phyloP scores from a whole-genome alignment of 805 yeast genomes.

The Candida takata region DNA sequence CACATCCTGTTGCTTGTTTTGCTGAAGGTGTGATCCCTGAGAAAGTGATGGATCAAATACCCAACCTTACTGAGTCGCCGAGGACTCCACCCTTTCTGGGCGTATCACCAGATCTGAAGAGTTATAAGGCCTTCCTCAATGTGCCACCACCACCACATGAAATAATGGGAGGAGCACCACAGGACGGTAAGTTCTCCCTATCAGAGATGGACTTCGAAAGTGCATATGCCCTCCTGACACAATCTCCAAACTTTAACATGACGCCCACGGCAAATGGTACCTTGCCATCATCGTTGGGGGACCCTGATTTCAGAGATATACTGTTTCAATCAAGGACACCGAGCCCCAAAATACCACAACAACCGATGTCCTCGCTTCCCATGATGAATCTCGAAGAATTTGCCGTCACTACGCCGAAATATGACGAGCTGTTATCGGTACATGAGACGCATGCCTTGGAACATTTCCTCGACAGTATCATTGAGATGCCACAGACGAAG shows the following conservation, averaged over 20 bases:
- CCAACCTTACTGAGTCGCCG: slow-evolving; percentile 7
- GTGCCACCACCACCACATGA: neutral
- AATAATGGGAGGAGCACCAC: neutral
- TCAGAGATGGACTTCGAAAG: slow-evolving; percentile 24
- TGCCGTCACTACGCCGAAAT: slow-evolving; percentile 12
- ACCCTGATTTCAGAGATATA: slow-evolving; percentile 9
- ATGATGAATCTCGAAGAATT: slow-evolving; percentile 12
- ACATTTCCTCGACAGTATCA: slow-evolving; percentile 24
- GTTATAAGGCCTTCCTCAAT: slow-evolving; percentile 5
- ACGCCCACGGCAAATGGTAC: slow-evolving; percentile 2
- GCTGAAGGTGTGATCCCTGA: neutral
- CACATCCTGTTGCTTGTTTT: too few relatives aligned
- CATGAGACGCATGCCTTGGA: slow-evolving; percentile 24
- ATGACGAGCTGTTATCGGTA: slow-evolving; percentile 19
- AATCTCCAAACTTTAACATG: slow-evolving; percentile 14
- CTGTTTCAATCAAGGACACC: slow-evolving; percentile 11
- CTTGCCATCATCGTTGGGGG: neutral
- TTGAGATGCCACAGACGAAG: slow-evolving; percentile 16
- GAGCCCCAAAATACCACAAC: slow-evolving; percentile 5
- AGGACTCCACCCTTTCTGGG: slow-evolving; percentile 11
- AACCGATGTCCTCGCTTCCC: slow-evolving; percentile 6
- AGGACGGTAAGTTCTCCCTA: slow-evolving; percentile 6
- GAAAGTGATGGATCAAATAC: slow-evolving; percentile 8
- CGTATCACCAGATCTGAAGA: slow-evolving; percentile 11
- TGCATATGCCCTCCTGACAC: slow-evolving; percentile 23